These are phyloP conservation scores for Didymella lethalis DNA, from an alignment of 2,329 filamentous ascomycete species.

Conservation along the genomic window DNA sequence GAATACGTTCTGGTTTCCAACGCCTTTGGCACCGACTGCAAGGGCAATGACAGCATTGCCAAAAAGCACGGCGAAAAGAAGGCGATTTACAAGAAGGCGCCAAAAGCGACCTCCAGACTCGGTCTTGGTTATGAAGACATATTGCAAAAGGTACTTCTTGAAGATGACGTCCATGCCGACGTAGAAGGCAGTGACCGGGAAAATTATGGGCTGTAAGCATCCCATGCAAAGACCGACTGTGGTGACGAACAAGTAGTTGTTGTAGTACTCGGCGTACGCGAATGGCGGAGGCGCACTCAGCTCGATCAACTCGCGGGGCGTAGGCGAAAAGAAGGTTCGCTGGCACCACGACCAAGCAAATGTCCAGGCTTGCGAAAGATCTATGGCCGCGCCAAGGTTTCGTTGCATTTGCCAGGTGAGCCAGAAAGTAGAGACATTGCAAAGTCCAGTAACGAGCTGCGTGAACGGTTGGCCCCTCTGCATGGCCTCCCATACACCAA, in stretches of 20 bases:
- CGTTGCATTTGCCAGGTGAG: constrained; percentile 87
- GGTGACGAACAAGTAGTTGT: constrained; percentile 93
- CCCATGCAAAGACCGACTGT: constrained; percentile 87
- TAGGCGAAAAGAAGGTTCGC: constrained; percentile 82
- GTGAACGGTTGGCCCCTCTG: constrained; percentile 68
- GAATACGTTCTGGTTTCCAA: constrained; percentile 52
- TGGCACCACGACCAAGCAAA: constrained; percentile 81
- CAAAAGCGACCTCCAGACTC: constrained; percentile 94
- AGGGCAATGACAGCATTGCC: constrained; percentile 81
- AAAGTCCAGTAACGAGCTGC: constrained; percentile 76
- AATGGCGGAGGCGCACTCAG: constrained; percentile 90
- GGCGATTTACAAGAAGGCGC: constrained; percentile 89
- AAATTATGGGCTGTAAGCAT: constrained; percentile 83
- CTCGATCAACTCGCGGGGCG: constrained; percentile 89
- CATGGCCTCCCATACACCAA: constrained; percentile 73
- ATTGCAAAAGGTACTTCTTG: constrained; percentile 86
- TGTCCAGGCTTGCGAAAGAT: constrained; percentile 85
- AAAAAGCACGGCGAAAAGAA: constrained; percentile 81
- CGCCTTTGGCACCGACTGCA: constrained; percentile 74
- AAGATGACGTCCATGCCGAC: constrained; percentile 84
- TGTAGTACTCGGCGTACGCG: constrained; percentile 96
- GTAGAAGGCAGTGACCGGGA: constrained; percentile 87
- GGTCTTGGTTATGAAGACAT: constrained; percentile 95
- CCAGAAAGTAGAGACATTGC: constrained; percentile 88
- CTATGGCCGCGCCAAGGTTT: constrained; percentile 81